A percentile compares a stretch with the other conserved stretches of the same genome.
These are phyloP conservation scores for Pleurotus sapidus DNA, from an alignment of 768 basidiomycete genomes.

Conservation along the genomic window DNA sequence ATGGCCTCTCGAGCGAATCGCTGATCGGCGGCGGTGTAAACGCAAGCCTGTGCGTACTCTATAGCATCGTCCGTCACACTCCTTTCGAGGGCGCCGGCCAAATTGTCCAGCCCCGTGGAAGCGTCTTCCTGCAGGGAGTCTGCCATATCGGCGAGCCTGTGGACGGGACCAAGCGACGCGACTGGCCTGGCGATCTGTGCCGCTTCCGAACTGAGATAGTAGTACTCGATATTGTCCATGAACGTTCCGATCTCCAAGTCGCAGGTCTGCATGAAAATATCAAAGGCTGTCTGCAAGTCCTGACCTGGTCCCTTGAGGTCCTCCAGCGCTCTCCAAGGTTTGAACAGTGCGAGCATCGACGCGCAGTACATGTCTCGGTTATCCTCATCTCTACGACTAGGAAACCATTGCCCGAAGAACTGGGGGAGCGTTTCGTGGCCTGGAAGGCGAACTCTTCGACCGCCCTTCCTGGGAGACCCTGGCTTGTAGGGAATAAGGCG, in stretches of 20 bases:
- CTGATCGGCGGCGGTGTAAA: too few relatives aligned
- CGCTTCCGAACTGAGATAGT: neutral
- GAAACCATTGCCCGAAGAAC: neutral
- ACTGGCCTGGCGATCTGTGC: neutral
- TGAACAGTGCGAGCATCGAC: neutral
- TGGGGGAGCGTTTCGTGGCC: neutral
- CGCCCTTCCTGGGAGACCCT: neutral
- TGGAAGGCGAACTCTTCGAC: too few relatives aligned
- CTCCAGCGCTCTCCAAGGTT: neutral
- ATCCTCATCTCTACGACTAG: neutral
- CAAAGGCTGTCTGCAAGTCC: neutral
- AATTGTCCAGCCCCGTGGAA: too few relatives aligned
- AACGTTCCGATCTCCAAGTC: neutral
- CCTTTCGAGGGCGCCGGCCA: too few relatives aligned
- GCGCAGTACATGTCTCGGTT: neutral
- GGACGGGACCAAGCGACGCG: too few relatives aligned
- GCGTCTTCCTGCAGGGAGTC: too few relatives aligned
- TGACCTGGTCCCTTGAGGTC: neutral
- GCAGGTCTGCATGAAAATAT: neutral
- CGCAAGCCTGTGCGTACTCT: too few relatives aligned
- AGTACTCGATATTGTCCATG: neutral
- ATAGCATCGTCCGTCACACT: too few relatives aligned
- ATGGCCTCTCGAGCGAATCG: too few relatives aligned
- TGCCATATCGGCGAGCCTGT: too few relatives aligned
- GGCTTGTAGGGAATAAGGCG: too few relatives aligned